Percentiles rank a stretch among this genome's conserved stretches.
Conservation (phyloP, 2,329 filamentous ascomycete genomes). For the Emergomyces orientalis region DNA sequence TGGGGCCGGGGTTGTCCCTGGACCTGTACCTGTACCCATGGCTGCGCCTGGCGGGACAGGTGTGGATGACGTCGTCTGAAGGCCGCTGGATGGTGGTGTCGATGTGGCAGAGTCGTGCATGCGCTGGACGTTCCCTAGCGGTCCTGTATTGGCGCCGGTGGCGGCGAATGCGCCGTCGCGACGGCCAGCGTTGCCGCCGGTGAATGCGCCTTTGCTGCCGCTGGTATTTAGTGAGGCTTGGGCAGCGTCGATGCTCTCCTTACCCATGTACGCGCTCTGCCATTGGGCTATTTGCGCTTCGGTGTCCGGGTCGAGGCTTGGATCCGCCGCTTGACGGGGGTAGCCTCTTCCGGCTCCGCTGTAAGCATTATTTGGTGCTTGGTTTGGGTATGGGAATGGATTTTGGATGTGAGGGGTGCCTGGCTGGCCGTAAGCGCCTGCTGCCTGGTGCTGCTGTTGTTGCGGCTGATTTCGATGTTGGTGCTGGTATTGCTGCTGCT, state of each 20-base stretch:
- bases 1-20: constrained; percentile 33
- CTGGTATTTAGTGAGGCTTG: constrained; percentile 27
- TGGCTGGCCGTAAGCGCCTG: constrained; percentile 40
- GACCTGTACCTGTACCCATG: constrained; percentile 23
- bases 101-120: constrained; percentile 20
- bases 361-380: constrained; percentile 29
- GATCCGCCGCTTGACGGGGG: constrained; percentile 28
- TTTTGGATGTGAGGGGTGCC: constrained; percentile 64
- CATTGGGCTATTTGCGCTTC: constrained; percentile 90
- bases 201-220: constrained; percentile 15
- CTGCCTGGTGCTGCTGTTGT: not conserved
- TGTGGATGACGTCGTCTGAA: constrained; percentile 31
- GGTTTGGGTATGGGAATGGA: constrained; percentile 62
- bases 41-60: constrained; percentile 36
- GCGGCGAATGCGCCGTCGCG: constrained; percentile 22
- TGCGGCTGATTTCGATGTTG: constrained; percentile 1
- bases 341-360: constrained; percentile 37
- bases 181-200: constrained; percentile 28
- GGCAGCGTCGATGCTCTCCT: constrained; percentile 40
- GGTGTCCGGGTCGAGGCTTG: constrained; percentile 61
- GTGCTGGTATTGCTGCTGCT: constrained; percentile 34
- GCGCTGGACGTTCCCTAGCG: constrained; percentile 31
- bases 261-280: constrained; percentile 76
- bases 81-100: constrained; percentile 25
- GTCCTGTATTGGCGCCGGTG: constrained; percentile 39